Percentiles rank a stretch among this genome's conserved stretches.
These are phyloP conservation scores for Aspergillus jensenii DNA, from an alignment of 2,329 filamentous ascomycete species.

Conservation along the genomic window DNA sequence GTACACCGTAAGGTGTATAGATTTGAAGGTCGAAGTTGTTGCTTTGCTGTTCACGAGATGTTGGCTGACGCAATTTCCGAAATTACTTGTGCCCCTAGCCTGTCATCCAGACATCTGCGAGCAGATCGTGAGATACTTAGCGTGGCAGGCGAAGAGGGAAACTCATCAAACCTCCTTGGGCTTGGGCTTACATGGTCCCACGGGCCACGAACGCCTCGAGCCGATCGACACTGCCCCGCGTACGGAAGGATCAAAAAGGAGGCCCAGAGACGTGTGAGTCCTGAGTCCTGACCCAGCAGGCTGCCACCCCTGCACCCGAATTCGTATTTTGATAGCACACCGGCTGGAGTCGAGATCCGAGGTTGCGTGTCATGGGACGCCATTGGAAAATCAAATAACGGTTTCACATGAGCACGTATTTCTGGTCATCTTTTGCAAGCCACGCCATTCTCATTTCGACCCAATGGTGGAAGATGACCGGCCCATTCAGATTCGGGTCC, in stretches of 20 bases:
- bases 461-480: not conserved
- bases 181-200: not conserved
- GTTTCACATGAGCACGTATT: constrained; percentile 6
- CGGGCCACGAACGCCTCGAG: constrained; percentile 4
- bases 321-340: not conserved
- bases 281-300: not conserved
- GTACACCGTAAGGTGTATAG: not conserved
- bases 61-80: not conserved
- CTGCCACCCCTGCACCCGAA: not conserved
- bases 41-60: not conserved
- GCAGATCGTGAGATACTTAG: not conserved
- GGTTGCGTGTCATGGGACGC: not conserved
- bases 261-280: not conserved
- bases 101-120: not conserved
- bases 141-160: not conserved
- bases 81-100: not conserved
- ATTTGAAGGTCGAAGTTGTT: not conserved
- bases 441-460: not conserved
- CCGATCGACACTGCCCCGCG: constrained; percentile 10
- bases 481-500: not conserved
- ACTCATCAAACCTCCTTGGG: not conserved
- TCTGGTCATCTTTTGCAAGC: not conserved
- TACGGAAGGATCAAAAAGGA: constrained; percentile 11
- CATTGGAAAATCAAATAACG: constrained; percentile 1
- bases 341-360: constrained; percentile 4